These are phyloP conservation scores for Solanum chilense DNA, from an alignment of 257 asterid species.

Conservation along the genomic window DNA sequence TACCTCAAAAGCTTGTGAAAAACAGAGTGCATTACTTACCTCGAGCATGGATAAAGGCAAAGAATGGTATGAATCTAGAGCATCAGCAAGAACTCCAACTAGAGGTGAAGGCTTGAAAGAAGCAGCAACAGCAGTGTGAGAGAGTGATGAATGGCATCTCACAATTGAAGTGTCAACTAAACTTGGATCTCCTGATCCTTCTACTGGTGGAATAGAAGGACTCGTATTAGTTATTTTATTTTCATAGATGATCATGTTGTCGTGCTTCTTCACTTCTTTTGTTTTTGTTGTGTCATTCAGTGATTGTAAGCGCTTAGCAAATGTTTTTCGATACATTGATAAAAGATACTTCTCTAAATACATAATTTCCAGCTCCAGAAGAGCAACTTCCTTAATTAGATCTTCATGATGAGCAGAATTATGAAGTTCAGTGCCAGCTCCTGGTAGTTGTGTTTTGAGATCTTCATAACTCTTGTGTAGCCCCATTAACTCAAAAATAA, in stretches of 20 bases:
- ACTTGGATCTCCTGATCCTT: slow-evolving; percentile 17
- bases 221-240: slow-evolving; percentile 7
- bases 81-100: slow-evolving; percentile 26
- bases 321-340: slow-evolving; percentile 45
- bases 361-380: slow-evolving; percentile 61
- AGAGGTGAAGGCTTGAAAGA: slow-evolving; percentile 48
- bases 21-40: slow-evolving; percentile 26
- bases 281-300: slow-evolving; percentile 8
- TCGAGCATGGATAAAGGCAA: slow-evolving; percentile 81
- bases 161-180: slow-evolving; percentile 38
- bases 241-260: slow-evolving; percentile 1
- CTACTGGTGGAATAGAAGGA: not conserved
- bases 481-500: not conserved
- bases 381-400: slow-evolving; percentile 58
- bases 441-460: slow-evolving; percentile 40
- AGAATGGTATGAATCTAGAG: slow-evolving; percentile 54
- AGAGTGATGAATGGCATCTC: slow-evolving; percentile 73
- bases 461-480: slow-evolving; percentile 15
- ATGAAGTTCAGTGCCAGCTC: slow-evolving; percentile 25
- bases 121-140: slow-evolving; percentile 40
- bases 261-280: slow-evolving; percentile 4
- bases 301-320: slow-evolving; percentile 27
- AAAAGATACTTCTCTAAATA: slow-evolving; percentile 73
- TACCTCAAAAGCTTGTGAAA: not conserved
- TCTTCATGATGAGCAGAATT: slow-evolving; percentile 36